These are phyloP conservation scores for Apodospora peruviana DNA, from an alignment of 495 filamentous ascomycete species.

Conservation along the genomic window DNA sequence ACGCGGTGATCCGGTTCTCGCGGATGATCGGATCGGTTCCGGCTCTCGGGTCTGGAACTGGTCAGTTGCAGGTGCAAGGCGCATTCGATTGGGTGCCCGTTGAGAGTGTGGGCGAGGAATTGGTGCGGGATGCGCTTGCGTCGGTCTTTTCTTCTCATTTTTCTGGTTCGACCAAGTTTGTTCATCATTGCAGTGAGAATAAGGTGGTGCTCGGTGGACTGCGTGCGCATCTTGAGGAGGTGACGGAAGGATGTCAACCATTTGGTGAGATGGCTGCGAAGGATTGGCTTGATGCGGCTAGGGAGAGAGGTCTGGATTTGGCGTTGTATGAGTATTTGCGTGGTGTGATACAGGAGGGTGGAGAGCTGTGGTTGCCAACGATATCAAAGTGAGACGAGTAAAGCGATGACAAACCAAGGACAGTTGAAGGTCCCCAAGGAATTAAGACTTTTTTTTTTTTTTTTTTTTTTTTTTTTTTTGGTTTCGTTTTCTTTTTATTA, in stretches of 20 bases:
- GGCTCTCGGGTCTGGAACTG: not conserved
- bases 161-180: not conserved
- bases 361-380: not conserved
- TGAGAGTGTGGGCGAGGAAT: not conserved
- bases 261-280: not conserved
- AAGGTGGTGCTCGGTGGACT: not conserved
- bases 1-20: not conserved
- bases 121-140: not conserved
- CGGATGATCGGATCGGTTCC: not conserved
- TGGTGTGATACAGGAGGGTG: not conserved
- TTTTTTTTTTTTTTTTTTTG: no score
- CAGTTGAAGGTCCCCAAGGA: no score
- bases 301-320: not conserved
- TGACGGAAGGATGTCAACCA: not conserved
- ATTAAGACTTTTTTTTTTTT: no score
- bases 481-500: no score
- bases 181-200: not conserved
- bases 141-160: not conserved
- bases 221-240: not conserved
- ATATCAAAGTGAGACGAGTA: not conserved
- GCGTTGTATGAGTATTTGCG: not conserved
- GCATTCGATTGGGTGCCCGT: slow-evolving; percentile 1
- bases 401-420: no score
- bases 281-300: not conserved
- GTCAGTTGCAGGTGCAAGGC: not conserved